Conservation (phyloP, 2,329 filamentous ascomycete genomes). For the Rachicladosporium sp. region DNA sequence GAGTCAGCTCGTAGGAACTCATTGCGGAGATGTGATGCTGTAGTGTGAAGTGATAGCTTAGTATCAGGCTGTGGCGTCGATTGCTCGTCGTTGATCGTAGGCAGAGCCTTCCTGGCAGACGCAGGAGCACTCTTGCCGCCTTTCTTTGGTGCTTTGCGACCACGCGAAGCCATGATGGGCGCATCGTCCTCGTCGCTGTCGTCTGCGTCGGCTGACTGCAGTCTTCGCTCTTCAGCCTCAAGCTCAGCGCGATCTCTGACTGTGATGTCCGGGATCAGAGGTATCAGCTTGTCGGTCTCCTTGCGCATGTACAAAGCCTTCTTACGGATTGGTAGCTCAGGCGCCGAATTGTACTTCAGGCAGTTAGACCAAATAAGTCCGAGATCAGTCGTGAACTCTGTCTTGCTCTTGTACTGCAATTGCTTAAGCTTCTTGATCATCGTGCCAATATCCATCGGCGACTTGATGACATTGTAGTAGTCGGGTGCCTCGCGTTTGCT, state of each 20-base stretch:
- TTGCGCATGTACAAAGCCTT: conserved; percentile 96
- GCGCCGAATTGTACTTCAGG: conserved; percentile 85
- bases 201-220: conserved; percentile 74
- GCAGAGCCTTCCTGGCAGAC: conserved; percentile 18
- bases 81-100: conserved; percentile 54
- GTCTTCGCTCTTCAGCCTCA: conserved; percentile 58
- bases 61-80: conserved; percentile 59
- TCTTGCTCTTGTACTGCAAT: conserved; percentile 50
- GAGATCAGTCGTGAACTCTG: conserved; percentile 86
- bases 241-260: conserved; percentile 89
- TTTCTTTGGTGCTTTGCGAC: conserved; percentile 74
- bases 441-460: conserved; percentile 91
- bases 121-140: conserved; percentile 49
- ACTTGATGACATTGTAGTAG: conserved; percentile 87
- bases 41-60: conserved; percentile 48
- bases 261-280: conserved; percentile 82
- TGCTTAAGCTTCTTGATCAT: conserved; percentile 97
- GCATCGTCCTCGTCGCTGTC: conserved; percentile 67
- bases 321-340: conserved; percentile 73
- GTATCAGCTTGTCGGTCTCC: conserved; percentile 92
- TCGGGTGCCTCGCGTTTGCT: conserved; percentile 96
- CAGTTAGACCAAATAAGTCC: conserved; percentile 97
- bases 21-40: conserved; percentile 39
- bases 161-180: conserved; percentile 94
- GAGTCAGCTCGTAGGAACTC: conserved; percentile 54